Evolutionary conservation across 148 eudicot species (phyloP).

Genomic region (Camellia lanceoleosa): DNA sequence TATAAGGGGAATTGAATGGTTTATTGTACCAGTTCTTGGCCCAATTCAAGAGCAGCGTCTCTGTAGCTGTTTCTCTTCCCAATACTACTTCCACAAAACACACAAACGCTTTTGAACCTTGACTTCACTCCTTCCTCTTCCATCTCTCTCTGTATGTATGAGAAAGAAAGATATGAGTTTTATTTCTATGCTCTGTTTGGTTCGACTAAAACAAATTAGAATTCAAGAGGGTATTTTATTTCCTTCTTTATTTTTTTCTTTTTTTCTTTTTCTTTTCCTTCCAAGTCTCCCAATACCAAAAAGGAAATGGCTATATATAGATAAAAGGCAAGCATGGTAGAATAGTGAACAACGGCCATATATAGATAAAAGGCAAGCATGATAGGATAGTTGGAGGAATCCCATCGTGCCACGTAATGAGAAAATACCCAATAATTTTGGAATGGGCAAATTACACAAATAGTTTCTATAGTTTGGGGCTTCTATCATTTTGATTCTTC

Average conservation of each 20-base stretch:
- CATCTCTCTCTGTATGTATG: constrained; percentile 8
- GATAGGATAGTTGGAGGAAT: constrained; percentile 19
- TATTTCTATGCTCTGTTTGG: neutral
- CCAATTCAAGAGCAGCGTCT: constrained; percentile 55
- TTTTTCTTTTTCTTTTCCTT: too few species aligned
- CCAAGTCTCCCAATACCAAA: constrained; percentile 6
- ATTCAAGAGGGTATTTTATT: neutral
- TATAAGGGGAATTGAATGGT: neutral
- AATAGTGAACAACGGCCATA: constrained; percentile 14
- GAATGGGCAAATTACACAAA: too few species aligned
- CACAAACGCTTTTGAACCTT: constrained; percentile 55
- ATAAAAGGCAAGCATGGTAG: constrained; percentile 14
- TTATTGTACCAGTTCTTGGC: constrained; percentile 40
- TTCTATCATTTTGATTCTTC: too few species aligned
- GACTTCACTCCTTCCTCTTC: constrained; percentile 24
- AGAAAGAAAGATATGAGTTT: neutral
- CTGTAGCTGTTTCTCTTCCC: constrained; percentile 39
- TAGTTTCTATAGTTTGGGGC: too few species aligned
- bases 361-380: constrained; percentile 17
- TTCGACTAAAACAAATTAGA: neutral
- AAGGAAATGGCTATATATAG: constrained; percentile 17
- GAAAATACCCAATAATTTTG: neutral
- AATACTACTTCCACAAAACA: constrained; percentile 43
- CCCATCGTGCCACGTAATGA: constrained; percentile 14
- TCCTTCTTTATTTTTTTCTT: too few species aligned